Evolutionary conservation across 2,329 filamentous ascomycete species (phyloP), one percentile per base, ranked within the genome.

Genomic region (Ophiostoma pallidulum): DNA sequence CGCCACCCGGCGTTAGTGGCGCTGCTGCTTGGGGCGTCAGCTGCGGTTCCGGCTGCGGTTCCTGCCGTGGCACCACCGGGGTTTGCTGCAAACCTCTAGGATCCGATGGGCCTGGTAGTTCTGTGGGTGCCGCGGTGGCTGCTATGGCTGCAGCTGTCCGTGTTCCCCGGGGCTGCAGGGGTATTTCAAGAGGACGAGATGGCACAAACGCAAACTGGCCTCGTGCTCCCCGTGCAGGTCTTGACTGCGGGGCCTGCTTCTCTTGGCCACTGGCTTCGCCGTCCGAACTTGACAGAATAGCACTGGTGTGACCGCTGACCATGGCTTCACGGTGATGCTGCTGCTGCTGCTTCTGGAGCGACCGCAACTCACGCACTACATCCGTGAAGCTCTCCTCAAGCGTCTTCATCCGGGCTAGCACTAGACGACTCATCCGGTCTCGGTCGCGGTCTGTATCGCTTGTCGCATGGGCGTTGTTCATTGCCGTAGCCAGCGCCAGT

Each of bases 341-440:
- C 29, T 50, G 43, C 41, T 52, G 51, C 44, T 54, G 66, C 53
- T 62, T 64, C 64, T 70, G 77, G 61, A 77, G 66, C 53, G 80
- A 78, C 52, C 85, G 80, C 62, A 94, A 82, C 63, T 92, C 87
- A 53, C 78, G 80, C 48, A 89, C 77, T n/a, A 94, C 82, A 51
- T 95, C 87, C 3, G 84, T 77, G 62, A 97, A 91, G 13, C 89
- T 84, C 64, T 94, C 88, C 62, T 97, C 90, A 2, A 97, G 73
- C 8, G 84, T 91, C 62, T 92, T 92, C 88, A 96, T 96, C 29
- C 88, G 74, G 8, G 88, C 87, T 39, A 96, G 70, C 65, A 96
- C 84, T 39, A 95, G 74, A 48, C 87, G 78, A 56, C 82, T 81
- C 75, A 90, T 84, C 35, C 85, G 77, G 59, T 86, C 83, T 20